Percentiles rank a stretch among this genome's conserved stretches.
Conservation (phyloP, 805 yeast genomes). For the Zygotorulaspora florentina region DNA sequence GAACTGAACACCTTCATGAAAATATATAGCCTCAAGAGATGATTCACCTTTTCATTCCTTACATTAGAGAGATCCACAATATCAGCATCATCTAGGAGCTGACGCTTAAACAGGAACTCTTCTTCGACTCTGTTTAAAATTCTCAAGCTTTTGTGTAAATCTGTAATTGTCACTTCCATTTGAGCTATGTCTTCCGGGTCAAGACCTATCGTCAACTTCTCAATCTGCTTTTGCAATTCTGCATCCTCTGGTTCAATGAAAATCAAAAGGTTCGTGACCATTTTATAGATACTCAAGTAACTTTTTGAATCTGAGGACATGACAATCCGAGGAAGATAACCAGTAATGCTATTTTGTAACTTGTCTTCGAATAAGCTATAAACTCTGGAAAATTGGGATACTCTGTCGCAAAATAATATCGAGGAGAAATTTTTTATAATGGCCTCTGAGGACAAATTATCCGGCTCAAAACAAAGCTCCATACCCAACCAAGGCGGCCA, state of each 20-base stretch:
- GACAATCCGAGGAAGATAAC: conserved; percentile 67
- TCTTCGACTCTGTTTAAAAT: conserved; percentile 41
- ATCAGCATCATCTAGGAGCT: conserved; percentile 46
- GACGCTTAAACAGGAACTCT: conserved; percentile 48
- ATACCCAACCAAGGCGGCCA: conserved; percentile 94
- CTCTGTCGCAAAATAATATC: conserved; percentile 54
- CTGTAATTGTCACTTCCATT: conserved; percentile 44
- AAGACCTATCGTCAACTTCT: conserved; percentile 62
- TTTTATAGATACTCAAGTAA: conserved; percentile 60
- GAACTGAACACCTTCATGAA: conserved; percentile 43
- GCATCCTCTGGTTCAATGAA: conserved; percentile 70
- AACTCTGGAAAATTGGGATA: conserved; percentile 42
- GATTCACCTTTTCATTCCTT: conserved; percentile 36
- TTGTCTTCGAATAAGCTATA: conserved; percentile 28
- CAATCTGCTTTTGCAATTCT: conserved; percentile 52
- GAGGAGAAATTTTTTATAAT: conserved; percentile 63
- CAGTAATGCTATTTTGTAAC: conserved; percentile 45
- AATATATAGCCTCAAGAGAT: conserved; percentile 41
- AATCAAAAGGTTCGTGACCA: conserved; percentile 59
- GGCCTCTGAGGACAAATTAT: conserved; percentile 44
- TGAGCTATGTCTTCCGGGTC: conserved; percentile 59
- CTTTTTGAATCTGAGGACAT: conserved; percentile 70
- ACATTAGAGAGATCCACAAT: conserved; percentile 42
- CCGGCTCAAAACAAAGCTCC: conserved; percentile 60
- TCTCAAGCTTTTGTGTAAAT: conserved; percentile 47